phyloP scores from a whole-genome alignment of 2,329 filamentous ascomycete genomes.

The Fusarium nodosum region DNA sequence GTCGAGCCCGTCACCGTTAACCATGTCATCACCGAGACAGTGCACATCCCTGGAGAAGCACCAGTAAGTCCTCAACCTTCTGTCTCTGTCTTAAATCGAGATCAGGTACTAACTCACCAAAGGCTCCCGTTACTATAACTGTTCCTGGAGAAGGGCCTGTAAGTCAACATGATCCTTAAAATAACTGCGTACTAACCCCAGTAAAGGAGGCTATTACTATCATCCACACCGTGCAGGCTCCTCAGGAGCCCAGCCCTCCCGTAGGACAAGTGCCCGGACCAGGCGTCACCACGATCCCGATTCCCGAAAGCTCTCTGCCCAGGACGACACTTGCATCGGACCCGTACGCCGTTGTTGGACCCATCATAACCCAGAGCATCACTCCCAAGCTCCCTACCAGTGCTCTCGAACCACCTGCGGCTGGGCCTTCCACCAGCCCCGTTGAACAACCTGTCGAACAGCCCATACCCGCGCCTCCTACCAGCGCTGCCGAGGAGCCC shows the following conservation, averaged over 20 bases:
- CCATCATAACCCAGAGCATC: conserved; percentile 7
- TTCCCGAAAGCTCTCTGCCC: conserved; percentile 46
- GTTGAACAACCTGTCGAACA: neutral
- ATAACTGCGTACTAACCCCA: conserved; percentile 5
- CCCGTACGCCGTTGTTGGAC: conserved; percentile 31
- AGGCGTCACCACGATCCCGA: conserved; percentile 53
- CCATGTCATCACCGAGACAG: conserved; percentile 9
- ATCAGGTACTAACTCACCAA: neutral
- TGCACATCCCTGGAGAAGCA: conserved; percentile 37
- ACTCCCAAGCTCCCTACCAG: conserved; percentile 13
- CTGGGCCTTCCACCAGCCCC: conserved; percentile 4
- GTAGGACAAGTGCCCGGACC: conserved; percentile 10
- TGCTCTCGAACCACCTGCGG: neutral
- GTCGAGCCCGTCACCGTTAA: conserved; percentile 22
- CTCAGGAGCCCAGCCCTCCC: conserved; percentile 21
- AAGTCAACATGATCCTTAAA: neutral
- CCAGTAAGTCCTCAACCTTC: conserved; percentile 30
- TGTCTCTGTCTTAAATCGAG: neutral
- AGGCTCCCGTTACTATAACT: conserved; percentile 6
- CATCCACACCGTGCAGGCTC: conserved; percentile 38
- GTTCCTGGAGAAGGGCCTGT: conserved; percentile 20
- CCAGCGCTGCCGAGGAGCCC: neutral
- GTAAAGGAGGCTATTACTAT: conserved; percentile 37
- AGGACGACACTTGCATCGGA: conserved; percentile 49
- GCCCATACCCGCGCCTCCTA: conserved; percentile 9